Evolutionary conservation across 2,329 filamentous ascomycete genomes (phyloP).

Genomic region (Elsinoe arachidis): DNA sequence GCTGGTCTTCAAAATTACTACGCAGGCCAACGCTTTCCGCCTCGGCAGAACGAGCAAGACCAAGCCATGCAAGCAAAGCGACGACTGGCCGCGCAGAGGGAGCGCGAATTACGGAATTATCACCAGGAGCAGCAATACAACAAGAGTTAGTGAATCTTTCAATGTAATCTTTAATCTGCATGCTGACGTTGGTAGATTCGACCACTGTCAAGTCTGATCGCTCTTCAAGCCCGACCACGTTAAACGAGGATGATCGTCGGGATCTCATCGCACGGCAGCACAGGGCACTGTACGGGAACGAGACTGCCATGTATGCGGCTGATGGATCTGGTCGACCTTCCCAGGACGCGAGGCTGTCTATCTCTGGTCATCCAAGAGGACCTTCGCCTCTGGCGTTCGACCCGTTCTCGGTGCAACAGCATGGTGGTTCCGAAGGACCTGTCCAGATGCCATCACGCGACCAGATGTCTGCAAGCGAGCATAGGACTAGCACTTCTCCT

Average conservation of each 20-base stretch:
- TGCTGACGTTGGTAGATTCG: constrained; percentile 41
- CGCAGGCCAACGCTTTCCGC: constrained; percentile 83
- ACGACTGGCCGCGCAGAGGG: constrained; percentile 96
- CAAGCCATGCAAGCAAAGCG: constrained; percentile 99
- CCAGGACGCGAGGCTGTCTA: constrained; percentile 55
- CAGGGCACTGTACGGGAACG: constrained; percentile 80
- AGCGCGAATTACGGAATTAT: constrained; percentile 98
- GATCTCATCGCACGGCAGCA: constrained; percentile 94
- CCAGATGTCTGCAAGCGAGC: constrained; percentile 21
- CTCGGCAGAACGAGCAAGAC: constrained; percentile 83
- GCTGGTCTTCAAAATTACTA: constrained; percentile 90
- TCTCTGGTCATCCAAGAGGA: constrained; percentile 58
- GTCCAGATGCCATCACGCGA: constrained; percentile 44
- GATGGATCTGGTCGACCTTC: constrained; percentile 61
- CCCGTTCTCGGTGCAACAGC: constrained; percentile 49
- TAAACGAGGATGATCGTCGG: constrained; percentile 93
- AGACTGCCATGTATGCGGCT: constrained; percentile 58
- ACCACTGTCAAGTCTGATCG: constrained; percentile 75
- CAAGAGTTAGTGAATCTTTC: constrained; percentile 74
- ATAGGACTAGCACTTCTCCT: constrained; percentile 73
- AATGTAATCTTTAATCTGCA: background rate
- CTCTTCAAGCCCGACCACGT: constrained; percentile 71
- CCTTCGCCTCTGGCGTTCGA: constrained; percentile 76
- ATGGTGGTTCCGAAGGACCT: constrained; percentile 45
- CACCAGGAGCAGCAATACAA: constrained; percentile 99